A percentile compares a stretch with the other conserved stretches of the same genome.
Conservation (phyloP, 2,329 filamentous ascomycete species). For the Alternaria gansuensis region DNA sequence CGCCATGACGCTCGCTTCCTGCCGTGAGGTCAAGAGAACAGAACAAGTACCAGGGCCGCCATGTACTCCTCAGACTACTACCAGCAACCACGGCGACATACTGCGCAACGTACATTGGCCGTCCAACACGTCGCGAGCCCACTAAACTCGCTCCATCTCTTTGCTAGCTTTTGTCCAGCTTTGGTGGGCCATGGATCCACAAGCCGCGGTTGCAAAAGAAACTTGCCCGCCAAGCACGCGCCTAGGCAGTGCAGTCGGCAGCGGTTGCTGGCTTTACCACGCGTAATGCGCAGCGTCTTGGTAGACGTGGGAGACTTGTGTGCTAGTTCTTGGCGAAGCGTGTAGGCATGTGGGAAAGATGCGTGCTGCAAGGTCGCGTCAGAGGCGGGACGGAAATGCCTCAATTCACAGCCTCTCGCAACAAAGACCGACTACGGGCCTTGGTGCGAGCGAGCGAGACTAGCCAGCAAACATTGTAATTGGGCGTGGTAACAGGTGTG, state of each 20-base stretch:
- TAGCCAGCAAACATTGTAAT: conserved; percentile 4
- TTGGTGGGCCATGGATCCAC: conserved; percentile 1
- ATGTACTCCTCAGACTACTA: neutral
- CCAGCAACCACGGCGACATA: neutral
- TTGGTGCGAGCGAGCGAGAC: conserved; percentile 18
- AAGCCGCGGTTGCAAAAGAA: conserved; percentile 1
- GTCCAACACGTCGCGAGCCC: neutral
- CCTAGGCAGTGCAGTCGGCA: neutral
- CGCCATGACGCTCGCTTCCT: conserved; percentile 13
- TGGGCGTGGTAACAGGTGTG: conserved; percentile 3
- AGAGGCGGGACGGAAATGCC: conserved; percentile 22
- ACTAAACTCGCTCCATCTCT: neutral
- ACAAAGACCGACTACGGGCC: conserved; percentile 17
- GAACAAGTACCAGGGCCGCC: neutral
- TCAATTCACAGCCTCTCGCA: conserved; percentile 21
- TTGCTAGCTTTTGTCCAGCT: conserved; percentile 5
- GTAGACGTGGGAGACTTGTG: conserved; percentile 1
- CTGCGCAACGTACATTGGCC: neutral
- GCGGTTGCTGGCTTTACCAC: conserved; percentile 1
- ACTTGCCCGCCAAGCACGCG: conserved; percentile 3
- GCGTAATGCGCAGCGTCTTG: conserved; percentile 2
- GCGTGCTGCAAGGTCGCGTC: conserved; percentile 34
- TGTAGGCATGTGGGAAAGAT: conserved; percentile 2
- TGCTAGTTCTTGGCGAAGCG: conserved; percentile 1
- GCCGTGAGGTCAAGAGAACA: neutral